Base-by-base conservation (phyloP, 345 rosid genomes). In the Eucalyptus melliodora region DNA sequence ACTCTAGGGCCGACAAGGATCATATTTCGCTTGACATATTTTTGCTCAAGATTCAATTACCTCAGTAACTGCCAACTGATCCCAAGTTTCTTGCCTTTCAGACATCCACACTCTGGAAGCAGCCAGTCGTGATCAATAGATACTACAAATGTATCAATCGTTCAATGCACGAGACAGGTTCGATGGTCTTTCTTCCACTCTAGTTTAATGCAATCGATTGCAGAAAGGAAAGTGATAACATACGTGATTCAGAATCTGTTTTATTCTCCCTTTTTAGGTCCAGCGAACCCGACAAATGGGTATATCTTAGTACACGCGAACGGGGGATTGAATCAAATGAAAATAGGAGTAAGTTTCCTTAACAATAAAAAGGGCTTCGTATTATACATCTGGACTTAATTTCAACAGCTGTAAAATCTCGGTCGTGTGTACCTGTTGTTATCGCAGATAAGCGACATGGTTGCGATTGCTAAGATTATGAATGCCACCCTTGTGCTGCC, bases 281-380 rank as follows among this genome's bases (percentile, higher is more conserved):
- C 30, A 6, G 34, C 37, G 17, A 50, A 69, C 14, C 45, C 87
- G 19, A 92, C 95, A 16, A 93, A 95, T 89, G 97, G 98, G 19
- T 95, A 95, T 88, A 81, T 97, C 90, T 88, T 94, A 80, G 97
- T 95, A 56, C 95, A 95, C 90, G 94, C 99, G 30, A 97, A 97
- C 47, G 99, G 99, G 40, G 99, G 99, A 89, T 87, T 97, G 92
- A 97, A 97, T 92, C 99, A 97, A 88, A 97, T 97, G 99, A 97
- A 94, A 93, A 94, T 90, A 65, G 98, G 99, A 90, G 99, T 96
- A 91, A 91, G 87, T 55, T 51, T 86, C 23, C 85, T 77, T 11
- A 40, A 12, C 47, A 40, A 4, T 37, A 7, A 12, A 21, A 77
- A 40, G 30, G 83, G 85, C 30, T 77, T 77, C 85, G 26, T 77